Conservation (phyloP, 805 yeast genomes). For the Jamesozyma piceae region DNA sequence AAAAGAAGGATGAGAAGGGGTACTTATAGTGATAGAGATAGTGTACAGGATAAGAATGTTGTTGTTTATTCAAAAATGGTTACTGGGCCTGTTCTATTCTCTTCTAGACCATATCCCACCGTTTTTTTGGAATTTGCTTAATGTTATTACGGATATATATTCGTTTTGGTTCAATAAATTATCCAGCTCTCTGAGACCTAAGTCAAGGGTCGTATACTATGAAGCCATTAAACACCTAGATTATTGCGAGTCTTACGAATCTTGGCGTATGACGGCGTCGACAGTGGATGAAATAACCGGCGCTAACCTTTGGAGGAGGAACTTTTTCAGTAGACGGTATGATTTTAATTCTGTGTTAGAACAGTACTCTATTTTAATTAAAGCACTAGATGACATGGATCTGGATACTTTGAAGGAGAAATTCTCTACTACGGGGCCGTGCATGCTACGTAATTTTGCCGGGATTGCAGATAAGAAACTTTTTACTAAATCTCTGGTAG, state of each 20-base stretch:
- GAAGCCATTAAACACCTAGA: conserved; percentile 42
- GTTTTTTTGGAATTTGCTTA: conserved; percentile 32
- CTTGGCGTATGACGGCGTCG: conserved; percentile 54
- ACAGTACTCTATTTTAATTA: conserved; percentile 50
- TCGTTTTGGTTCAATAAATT: conserved; percentile 33
- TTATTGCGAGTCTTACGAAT: conserved; percentile 49
- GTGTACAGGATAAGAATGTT: background rate
- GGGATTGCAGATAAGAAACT: conserved; percentile 74
- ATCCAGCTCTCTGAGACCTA: conserved; percentile 23
- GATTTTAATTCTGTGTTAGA: conserved; percentile 78
- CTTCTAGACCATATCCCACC: conserved; percentile 35
- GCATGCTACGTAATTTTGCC: conserved; percentile 76
- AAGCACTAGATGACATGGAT: conserved; percentile 51
- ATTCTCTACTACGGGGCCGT: conserved; percentile 59
- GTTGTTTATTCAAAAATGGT: conserved; percentile 14
- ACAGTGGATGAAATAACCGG: conserved; percentile 44
- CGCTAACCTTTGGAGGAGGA: conserved; percentile 64
- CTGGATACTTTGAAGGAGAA: conserved; percentile 50
- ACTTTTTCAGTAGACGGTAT: conserved; percentile 69
- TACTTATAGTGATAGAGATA: too few species aligned
- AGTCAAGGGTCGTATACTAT: conserved; percentile 26
- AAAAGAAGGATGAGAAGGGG: too few species aligned
- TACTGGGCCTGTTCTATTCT: conserved; percentile 21
- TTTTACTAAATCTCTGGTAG: conserved; percentile 73
- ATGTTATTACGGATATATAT: conserved; percentile 35